These are phyloP conservation scores for Colletotrichum abscissum DNA, from an alignment of 2,329 filamentous ascomycete genomes.

Conservation along the genomic window DNA sequence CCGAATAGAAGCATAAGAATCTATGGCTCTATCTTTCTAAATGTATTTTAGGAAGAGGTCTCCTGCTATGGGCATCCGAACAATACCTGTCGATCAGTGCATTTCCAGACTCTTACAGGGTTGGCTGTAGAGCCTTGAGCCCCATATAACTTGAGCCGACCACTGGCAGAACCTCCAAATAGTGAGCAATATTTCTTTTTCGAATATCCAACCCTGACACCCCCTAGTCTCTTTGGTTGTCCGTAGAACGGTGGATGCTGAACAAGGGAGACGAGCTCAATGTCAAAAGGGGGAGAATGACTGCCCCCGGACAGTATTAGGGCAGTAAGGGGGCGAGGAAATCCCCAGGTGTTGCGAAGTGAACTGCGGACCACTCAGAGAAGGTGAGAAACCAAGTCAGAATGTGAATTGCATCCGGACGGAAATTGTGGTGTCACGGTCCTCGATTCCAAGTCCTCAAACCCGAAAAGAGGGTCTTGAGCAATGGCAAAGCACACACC, in stretches of 20 bases:
- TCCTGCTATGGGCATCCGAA: background rate
- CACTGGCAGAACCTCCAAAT: background rate
- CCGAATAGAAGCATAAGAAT: background rate
- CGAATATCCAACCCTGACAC: background rate
- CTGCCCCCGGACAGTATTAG: background rate
- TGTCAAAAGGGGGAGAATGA: background rate
- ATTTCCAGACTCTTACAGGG: background rate
- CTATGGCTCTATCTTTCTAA: background rate
- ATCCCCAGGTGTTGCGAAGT: background rate
- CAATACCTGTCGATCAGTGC: background rate
- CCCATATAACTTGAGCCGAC: background rate
- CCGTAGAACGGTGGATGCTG: background rate
- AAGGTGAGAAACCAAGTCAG: background rate
- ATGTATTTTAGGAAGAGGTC: background rate
- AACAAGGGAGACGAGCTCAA: background rate
- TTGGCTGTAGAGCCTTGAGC: background rate
- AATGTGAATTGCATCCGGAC: background rate
- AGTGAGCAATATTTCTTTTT: slow-evolving; percentile 15
- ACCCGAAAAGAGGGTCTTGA: background rate
- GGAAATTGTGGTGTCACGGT: no score
- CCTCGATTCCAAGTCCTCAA: background rate
- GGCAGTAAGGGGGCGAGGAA: background rate
- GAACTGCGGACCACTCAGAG: background rate
- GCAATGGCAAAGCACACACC: background rate
- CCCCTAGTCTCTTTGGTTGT: background rate